Evolutionary conservation across 140 eudicot genomes (phyloP), one percentile per base, ranked within the genome.

Genomic region (Senecio squalidus): DNA sequence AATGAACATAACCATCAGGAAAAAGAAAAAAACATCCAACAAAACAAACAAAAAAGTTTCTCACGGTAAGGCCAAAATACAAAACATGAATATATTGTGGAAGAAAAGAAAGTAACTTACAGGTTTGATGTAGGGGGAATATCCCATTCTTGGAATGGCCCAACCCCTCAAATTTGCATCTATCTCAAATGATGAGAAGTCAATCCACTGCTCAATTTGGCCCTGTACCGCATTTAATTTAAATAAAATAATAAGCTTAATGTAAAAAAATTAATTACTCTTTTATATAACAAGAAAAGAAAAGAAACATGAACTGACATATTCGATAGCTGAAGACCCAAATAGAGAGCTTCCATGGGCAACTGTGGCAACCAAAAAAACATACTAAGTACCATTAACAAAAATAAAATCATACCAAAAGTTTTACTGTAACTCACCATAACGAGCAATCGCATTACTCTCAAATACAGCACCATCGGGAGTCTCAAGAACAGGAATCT

Each of bases 381-480:
- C 6, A 34, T 4, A 10, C 16, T 38, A 23, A 55, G 8, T 47
- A 25, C 43, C 14, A 52, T 21, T 11, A 41, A 45, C 44, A 38
- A 6, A 9, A 47, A 47, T 26, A 9, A 0, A 23, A 20, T 3
- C 17, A 18, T 10, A 36, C 27, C 11, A n/a, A 18, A 20, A 0
- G 15, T 6, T 30, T 17, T n/a, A 13, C 1, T 27, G 5, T 59
- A 10, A 6, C 71, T 73, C 52, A 91, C 98, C 96, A 51, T 86
- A 91, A 21, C 98, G 88, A 1, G 94, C 92, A 49, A 91, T 91
- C n/a, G 98, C 96, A 68, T 86, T 91, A 73, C 98, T 86, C 73
- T 91, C 98, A 51, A 86, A 91, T 0, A 91, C 11, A 40, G 96
- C 60, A 0, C 98, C 98, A 22, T 91, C 92, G 22, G 92, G 89